Evolutionary conservation across 2,329 filamentous ascomycete genomes (phyloP), one percentile per base, ranked within the genome.

Genomic region (Calonectria henricotiae): DNA sequence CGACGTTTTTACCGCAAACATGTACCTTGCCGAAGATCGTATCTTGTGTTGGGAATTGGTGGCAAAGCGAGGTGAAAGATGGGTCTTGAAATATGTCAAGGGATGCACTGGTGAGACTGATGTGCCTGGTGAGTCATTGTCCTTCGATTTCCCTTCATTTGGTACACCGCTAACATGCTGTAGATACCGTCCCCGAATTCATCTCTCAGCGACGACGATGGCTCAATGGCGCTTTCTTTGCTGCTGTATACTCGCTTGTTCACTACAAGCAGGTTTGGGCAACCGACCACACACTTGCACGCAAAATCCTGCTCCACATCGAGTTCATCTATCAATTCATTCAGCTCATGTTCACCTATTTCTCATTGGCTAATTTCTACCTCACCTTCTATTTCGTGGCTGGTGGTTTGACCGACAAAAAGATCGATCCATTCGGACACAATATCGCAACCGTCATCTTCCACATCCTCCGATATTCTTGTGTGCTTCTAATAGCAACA

Each of bases 191-290:
- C 2, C 95, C 97, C 1, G 96, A 99, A 78, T 99, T 99, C 79
- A 95, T 99, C 79, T 98, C 95, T 0, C 96, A 99, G 80, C 93
- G 96, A 79, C 91, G 96, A 80, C 91, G 96, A 82, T 99, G 96
- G 96, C 91, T 99, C 72, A 99, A 99, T 81, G 96, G 96, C 80
- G 96, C 96, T 75, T 99, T 99, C 86, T 99, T 99, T 81, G 97
- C 96, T 0, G 96, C 96, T 49, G 95, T 98, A 63, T 99, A 98
- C 86, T 98, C 96, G 1, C 90, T 98, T 3, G 93, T 98, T 47
- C 96, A 99, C 83, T 98, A 96, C 82, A 92, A 89, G 76, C 97
- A 99, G 83, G 92, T 99, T 79, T 97, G 96, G 93, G 84, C 85
- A 27, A 99, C 96, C 0, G 96, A 98, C 81, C 96, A 99, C 83